Base-by-base conservation (phyloP, 108 stramenopile genomes). In the Nitzschia inconspicua region DNA sequence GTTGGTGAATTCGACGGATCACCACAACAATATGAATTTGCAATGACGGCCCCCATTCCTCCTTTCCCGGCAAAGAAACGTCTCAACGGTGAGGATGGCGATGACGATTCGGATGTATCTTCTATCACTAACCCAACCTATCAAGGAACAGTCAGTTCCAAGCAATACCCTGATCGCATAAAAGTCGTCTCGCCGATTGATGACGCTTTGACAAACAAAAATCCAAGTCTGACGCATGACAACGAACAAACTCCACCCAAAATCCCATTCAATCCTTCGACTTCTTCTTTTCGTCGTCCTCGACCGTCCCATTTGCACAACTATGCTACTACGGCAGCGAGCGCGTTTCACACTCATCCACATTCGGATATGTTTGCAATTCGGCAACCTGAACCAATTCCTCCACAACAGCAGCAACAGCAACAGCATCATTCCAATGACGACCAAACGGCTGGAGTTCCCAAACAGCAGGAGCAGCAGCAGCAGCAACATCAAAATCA, bases 61-160 rank as follows among this genome's bases (percentile, higher is more conserved):
- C 14, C 11, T 39, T 39, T 14, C n/a, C 37, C 37, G 11, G 20
- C 20, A 10, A 35, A 58, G n/a, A 30, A 57, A 8, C 39, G 29
- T 18, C 58, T 66, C 31, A 31, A 56, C 9, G 19, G 44, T 30
- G 59, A 60, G 6, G 58, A 65, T 42, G 44, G 42, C n/a, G 60
- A 81, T 16, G 71, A 68, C 34, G 65, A 75, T n/a, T 79, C 88
- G 16, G 78, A 76, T 43, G 81, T 90, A 16, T 90, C 89, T 6
- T 83, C 81, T 1, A 77, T 90, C 44, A 90, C 89, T 1, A 83
- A 90, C 41, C 89, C 89, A 16, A 82, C 78, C 2, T 90, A 44
- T 34, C 49, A 47, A 66, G 26, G 23, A 2, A 10, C 3, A 16
- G 32, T 20, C 11, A 42, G 37, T 35, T 32, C 40, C 3, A 64